A percentile compares a stretch with the other conserved stretches of the same genome.
phyloP scores from a whole-genome alignment of 805 yeast genomes.

The Metahyphopichia silvanorum region DNA sequence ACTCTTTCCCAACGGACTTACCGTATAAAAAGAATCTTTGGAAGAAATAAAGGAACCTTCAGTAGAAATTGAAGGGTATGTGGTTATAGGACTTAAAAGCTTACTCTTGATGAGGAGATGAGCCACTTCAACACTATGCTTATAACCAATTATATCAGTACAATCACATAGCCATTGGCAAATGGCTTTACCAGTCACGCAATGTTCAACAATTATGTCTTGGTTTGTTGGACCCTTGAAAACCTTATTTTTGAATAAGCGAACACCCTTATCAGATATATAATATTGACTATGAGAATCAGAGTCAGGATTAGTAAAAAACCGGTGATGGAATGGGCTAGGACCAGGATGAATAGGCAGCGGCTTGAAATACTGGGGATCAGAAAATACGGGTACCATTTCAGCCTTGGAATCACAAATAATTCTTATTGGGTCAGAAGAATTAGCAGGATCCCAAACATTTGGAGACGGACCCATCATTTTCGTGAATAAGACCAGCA shows the following conservation, averaged over 20 bases:
- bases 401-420: not conserved
- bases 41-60: conserved; percentile 22
- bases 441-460: conserved; percentile 59
- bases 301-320: conserved; percentile 85
- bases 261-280: conserved; percentile 59
- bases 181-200: conserved; percentile 71
- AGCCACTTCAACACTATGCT: conserved; percentile 54
- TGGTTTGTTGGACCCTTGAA: conserved; percentile 21
- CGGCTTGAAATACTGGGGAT: not conserved
- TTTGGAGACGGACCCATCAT: conserved; percentile 69
- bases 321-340: conserved; percentile 73
- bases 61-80: conserved; percentile 30
- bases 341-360: no score
- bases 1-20: conserved; percentile 41
- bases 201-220: conserved; percentile 32
- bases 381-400: not conserved
- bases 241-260: conserved; percentile 47
- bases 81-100: conserved; percentile 44
- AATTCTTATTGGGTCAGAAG: conserved; percentile 38
- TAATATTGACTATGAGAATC: conserved; percentile 80
- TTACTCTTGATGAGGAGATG: conserved; percentile 45
- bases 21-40: conserved; percentile 40
- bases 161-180: conserved; percentile 92
- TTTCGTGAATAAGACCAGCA: conserved; percentile 58
- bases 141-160: conserved; percentile 58